Conservation (phyloP, 2,329 filamentous ascomycete species). For the Diaporthe longicolla region DNA sequence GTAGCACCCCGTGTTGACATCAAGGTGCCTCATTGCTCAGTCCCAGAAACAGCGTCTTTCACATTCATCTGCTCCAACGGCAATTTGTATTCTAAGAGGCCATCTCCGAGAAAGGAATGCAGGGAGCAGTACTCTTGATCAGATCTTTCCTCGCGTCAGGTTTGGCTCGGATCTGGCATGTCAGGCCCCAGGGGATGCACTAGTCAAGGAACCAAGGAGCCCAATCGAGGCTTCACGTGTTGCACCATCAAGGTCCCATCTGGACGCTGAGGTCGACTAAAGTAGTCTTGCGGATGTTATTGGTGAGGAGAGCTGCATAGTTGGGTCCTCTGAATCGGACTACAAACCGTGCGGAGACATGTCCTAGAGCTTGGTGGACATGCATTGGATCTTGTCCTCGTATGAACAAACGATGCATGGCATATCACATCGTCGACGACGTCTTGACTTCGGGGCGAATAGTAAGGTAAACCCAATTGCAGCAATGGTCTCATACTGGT, state of each 20-base stretch:
- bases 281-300: not conserved
- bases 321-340: not conserved
- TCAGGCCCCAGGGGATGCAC: not conserved
- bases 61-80: not conserved
- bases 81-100: no score
- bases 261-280: not conserved
- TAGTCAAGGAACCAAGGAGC: constrained; percentile 2
- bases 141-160: constrained; percentile 5
- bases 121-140: not conserved
- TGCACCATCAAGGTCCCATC: constrained; percentile 8
- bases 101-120: not conserved
- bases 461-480: not conserved
- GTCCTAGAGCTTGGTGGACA: constrained; percentile 18
- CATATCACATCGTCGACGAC: not conserved
- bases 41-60: not conserved
- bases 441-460: not conserved
- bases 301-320: constrained; percentile 1
- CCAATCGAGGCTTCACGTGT: constrained; percentile 17
- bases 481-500: constrained; percentile 5
- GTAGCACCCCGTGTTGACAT: constrained; percentile 1
- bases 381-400: not conserved
- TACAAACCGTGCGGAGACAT: constrained; percentile 8
- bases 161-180: constrained; percentile 29
- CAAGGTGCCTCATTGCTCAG: not conserved
- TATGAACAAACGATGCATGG: constrained; percentile 1